These are phyloP conservation scores for Vicia villosa DNA, from an alignment of 306 rosid species.

Conservation along the genomic window DNA sequence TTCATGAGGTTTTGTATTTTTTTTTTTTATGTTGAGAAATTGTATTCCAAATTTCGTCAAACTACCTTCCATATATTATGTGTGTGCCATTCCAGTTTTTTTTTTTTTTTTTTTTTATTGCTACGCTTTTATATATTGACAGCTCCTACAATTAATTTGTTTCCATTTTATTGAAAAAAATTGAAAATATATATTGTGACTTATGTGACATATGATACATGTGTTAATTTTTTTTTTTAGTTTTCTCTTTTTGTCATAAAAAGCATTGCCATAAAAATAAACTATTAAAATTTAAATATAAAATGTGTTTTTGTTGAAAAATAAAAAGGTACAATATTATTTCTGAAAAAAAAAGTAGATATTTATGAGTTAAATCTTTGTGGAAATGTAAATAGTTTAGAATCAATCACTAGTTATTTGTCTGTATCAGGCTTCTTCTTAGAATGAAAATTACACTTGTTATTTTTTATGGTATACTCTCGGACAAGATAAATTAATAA, in stretches of 20 bases:
- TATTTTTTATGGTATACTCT: too few species aligned
- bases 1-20: too few species aligned
- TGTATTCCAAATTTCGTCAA: too few species aligned
- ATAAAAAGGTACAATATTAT: not conserved
- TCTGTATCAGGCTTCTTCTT: constrained; percentile 6
- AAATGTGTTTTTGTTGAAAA: not conserved
- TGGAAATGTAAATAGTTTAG: not conserved
- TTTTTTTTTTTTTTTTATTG: not conserved
- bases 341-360: not conserved
- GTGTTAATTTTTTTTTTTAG: not conserved
- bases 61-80: not conserved
- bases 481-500: too few species aligned
- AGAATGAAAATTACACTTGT: too few species aligned
- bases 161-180: not conserved
- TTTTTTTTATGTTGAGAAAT: too few species aligned
- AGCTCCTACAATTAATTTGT: not conserved
- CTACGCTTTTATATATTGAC: not conserved
- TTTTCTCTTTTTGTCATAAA: constrained; percentile 7
- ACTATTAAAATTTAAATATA: not conserved
- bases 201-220: constrained; percentile 6
- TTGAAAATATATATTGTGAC: not conserved
- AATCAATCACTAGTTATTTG: not conserved
- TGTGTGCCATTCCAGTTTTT: not conserved
- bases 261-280: not conserved
- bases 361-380: not conserved